These are phyloP conservation scores for Kluyveromyces sp. DNA, from an alignment of 1,139 yeast genomes.

Conservation along the genomic window DNA sequence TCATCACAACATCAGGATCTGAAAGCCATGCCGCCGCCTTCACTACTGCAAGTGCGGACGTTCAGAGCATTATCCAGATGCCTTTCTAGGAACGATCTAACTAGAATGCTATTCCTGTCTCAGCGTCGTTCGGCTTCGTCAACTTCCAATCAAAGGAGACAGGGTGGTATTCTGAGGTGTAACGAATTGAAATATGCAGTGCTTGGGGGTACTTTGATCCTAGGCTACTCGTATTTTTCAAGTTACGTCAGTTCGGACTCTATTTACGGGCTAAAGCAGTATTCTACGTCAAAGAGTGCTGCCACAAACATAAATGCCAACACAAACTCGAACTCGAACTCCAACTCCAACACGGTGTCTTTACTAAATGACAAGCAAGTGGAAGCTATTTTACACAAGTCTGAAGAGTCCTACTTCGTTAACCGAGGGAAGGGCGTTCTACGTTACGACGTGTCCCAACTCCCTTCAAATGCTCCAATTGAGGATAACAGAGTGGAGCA, in stretches of 20 bases:
- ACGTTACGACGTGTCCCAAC: constrained; percentile 85
- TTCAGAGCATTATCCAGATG: constrained; percentile 12
- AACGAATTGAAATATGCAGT: constrained; percentile 15
- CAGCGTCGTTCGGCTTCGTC: constrained; percentile 1
- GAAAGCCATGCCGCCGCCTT: constrained; percentile 1
- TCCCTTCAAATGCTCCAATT: constrained; percentile 87
- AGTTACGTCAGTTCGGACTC: constrained; percentile 15
- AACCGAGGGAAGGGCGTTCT: constrained; percentile 84
- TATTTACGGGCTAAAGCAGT: constrained; percentile 18
- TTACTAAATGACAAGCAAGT: constrained; percentile 69
- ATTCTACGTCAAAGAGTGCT: constrained; percentile 7
- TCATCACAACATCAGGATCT: background rate
- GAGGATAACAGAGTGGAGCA: constrained; percentile 92
- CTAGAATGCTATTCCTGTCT: constrained; percentile 8
- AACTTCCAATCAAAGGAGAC: constrained; percentile 3
- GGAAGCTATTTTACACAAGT: constrained; percentile 55
- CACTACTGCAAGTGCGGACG: constrained; percentile 8
- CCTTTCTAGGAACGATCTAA: constrained; percentile 12
- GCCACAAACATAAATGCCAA: background rate
- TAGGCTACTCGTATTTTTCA: constrained; percentile 18
- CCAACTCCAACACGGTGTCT: constrained; percentile 18
- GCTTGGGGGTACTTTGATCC: constrained; percentile 14
- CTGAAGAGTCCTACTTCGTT: constrained; percentile 74
- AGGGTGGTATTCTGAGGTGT: constrained; percentile 5
- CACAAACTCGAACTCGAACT: background rate